A percentile compares a stretch with the other conserved stretches of the same genome.
phyloP scores from a whole-genome alignment of 345 rosid species.

The Moricandia moricandioides region DNA sequence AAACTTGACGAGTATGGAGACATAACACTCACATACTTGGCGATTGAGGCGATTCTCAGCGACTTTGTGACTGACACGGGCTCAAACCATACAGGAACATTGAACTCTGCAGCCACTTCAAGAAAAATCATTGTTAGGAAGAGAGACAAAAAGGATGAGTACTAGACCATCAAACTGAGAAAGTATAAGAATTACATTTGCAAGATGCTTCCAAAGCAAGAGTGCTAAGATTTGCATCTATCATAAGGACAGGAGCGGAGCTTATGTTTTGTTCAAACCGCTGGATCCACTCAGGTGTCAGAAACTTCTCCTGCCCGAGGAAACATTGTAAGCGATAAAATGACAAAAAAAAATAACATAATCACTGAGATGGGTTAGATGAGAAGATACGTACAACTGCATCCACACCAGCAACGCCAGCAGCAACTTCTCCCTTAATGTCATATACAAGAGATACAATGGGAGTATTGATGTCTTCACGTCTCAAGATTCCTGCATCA shows the following conservation, averaged over 20 bases:
- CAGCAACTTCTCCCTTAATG: conserved; percentile 63
- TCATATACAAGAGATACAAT: conserved; percentile 66
- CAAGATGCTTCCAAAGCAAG: conserved; percentile 72
- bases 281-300: conserved; percentile 84
- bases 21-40: conserved; percentile 59
- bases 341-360: conserved; percentile 16
- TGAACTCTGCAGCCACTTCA: conserved; percentile 66
- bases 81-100: conserved; percentile 85
- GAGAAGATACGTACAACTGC: conserved; percentile 57
- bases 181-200: conserved; percentile 42
- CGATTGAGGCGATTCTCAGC: conserved; percentile 54
- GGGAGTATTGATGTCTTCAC: conserved; percentile 59
- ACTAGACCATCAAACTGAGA: background rate
- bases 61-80: conserved; percentile 88
- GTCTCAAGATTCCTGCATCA: conserved; percentile 61
- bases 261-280: conserved; percentile 43
- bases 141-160: background rate
- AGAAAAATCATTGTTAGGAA: conserved; percentile 6
- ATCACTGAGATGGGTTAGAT: background rate
- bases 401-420: conserved; percentile 83
- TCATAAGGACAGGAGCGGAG: conserved; percentile 58
- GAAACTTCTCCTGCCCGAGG: conserved; percentile 71
- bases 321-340: background rate
- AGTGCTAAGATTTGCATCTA: conserved; percentile 79
- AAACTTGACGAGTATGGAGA: conserved; percentile 2